phyloP scores from a whole-genome alignment of 2,329 filamentous ascomycete genomes.

The Cladosporium sp. region DNA sequence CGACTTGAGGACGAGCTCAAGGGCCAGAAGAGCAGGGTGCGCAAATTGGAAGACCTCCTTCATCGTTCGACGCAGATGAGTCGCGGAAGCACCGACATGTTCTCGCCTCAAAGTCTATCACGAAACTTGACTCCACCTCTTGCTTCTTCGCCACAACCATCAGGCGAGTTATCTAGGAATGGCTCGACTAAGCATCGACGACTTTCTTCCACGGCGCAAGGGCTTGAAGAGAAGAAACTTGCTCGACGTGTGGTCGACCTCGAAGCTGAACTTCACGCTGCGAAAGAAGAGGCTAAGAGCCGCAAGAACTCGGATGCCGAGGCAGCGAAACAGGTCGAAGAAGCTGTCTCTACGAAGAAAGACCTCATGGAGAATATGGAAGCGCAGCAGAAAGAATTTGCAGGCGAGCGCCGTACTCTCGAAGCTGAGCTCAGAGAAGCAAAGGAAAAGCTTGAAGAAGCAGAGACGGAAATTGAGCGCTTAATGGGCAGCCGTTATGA shows the following conservation, averaged over 20 bases:
- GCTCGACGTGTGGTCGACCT: conserved; percentile 64
- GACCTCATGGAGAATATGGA: conserved; percentile 95
- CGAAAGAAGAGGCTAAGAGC: conserved; percentile 69
- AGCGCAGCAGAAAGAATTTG: conserved; percentile 83
- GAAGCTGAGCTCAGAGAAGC: conserved; percentile 77
- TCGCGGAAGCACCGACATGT: conserved; percentile 44
- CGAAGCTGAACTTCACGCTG: conserved; percentile 74
- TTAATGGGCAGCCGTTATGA: conserved; percentile 81
- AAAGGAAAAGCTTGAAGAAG: conserved; percentile 77
- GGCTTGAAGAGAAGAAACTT: conserved; percentile 62
- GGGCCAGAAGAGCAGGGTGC: conserved; percentile 87
- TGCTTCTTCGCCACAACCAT: conserved; percentile 23
- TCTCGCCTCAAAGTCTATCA: conserved; percentile 31
- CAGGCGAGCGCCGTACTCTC: conserved; percentile 77
- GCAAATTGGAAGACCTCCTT: conserved; percentile 86
- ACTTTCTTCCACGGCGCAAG: conserved; percentile 61
- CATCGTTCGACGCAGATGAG: conserved; percentile 72
- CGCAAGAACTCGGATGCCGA: conserved; percentile 57
- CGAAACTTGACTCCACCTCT: conserved; percentile 26
- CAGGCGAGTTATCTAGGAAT: conserved; percentile 28
- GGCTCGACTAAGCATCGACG: conserved; percentile 45
- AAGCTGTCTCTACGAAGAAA: conserved; percentile 87
- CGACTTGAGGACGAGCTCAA: conserved; percentile 64
- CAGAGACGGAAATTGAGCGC: conserved; percentile 88
- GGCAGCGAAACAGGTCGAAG: conserved; percentile 71